Conservation (phyloP, 805 yeast species). For the Huiozyma naganishii region DNA sequence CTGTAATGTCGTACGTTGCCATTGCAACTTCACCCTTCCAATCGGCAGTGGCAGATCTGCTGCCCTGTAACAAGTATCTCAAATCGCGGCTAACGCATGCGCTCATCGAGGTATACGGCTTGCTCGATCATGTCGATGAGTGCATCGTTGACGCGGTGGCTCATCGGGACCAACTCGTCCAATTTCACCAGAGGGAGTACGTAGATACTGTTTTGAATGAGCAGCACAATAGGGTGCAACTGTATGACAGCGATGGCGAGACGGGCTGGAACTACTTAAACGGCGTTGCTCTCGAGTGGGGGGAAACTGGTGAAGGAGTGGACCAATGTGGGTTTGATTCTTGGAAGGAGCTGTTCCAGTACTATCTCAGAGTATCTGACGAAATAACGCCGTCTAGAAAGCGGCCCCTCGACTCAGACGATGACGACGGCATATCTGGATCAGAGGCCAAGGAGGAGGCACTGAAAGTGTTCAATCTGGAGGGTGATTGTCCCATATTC, state of each 20-base stretch:
- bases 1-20: constrained; percentile 12
- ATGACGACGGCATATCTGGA: not conserved
- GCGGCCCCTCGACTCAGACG: not conserved
- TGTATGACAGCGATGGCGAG: constrained; percentile 10
- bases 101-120: constrained; percentile 14
- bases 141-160: constrained; percentile 11
- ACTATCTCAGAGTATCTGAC: constrained; percentile 2
- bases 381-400: not conserved
- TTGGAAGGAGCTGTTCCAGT: constrained; percentile 8
- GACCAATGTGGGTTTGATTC: constrained; percentile 3
- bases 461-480: constrained; percentile 35
- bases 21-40: constrained; percentile 22
- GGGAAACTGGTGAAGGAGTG: not conserved
- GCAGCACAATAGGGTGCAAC: constrained; percentile 10
- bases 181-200: constrained; percentile 41
- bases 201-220: constrained; percentile 31
- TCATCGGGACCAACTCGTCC: constrained; percentile 30
- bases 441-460: constrained; percentile 7
- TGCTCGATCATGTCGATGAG: constrained; percentile 17
- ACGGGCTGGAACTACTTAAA: constrained; percentile 9
- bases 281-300: constrained; percentile 9
- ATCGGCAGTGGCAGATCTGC: constrained; percentile 22
- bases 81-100: constrained; percentile 20
- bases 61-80: constrained; percentile 23
- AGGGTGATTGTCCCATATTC: constrained; percentile 56